phyloP scores from a whole-genome alignment of 768 basidiomycete genomes.

The Podaxis carcinomalis region DNA sequence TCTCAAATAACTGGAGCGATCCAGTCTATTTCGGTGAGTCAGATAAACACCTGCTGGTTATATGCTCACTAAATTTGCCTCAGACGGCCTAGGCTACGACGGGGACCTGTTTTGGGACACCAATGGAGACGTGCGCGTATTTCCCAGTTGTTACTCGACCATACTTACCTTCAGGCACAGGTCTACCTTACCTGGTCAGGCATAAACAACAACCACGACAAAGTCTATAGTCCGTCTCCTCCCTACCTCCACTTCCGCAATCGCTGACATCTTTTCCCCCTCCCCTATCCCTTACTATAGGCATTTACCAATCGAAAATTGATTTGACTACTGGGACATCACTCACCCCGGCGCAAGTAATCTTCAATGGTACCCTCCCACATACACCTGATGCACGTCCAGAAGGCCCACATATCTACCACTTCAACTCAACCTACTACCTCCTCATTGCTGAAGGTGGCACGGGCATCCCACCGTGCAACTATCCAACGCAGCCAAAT shows the following conservation, averaged over 20 bases:
- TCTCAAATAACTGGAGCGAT: slow-evolving; percentile 36
- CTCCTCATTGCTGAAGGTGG: slow-evolving; percentile 40
- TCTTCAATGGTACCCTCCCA: slow-evolving; percentile 34
- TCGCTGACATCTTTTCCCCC: background rate
- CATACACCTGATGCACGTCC: slow-evolving; percentile 31
- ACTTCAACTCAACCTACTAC: slow-evolving; percentile 34
- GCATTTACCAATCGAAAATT: slow-evolving; percentile 38
- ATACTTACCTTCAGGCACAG: slow-evolving; percentile 11
- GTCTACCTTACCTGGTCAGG: slow-evolving; percentile 35
- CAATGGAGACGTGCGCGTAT: slow-evolving; percentile 27
- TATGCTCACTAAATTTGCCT: background rate
- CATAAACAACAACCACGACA: slow-evolving; percentile 34
- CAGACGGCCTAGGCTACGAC: slow-evolving; percentile 37
- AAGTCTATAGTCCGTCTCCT: slow-evolving; percentile 29
- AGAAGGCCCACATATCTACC: slow-evolving; percentile 38
- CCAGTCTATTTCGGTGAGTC: slow-evolving; percentile 33
- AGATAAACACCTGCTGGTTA: background rate
- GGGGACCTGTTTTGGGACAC: slow-evolving; percentile 38
- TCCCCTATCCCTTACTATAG: slow-evolving; percentile 13
- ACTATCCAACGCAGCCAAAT: slow-evolving; percentile 34
- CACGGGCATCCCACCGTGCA: slow-evolving; percentile 28
- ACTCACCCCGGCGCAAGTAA: slow-evolving; percentile 29
- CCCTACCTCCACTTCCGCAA: background rate
- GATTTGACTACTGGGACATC: slow-evolving; percentile 32
- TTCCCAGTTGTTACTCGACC: background rate